Conservation (phyloP, 495 filamentous ascomycete species). For the Hyaloscypha hepaticicola region DNA sequence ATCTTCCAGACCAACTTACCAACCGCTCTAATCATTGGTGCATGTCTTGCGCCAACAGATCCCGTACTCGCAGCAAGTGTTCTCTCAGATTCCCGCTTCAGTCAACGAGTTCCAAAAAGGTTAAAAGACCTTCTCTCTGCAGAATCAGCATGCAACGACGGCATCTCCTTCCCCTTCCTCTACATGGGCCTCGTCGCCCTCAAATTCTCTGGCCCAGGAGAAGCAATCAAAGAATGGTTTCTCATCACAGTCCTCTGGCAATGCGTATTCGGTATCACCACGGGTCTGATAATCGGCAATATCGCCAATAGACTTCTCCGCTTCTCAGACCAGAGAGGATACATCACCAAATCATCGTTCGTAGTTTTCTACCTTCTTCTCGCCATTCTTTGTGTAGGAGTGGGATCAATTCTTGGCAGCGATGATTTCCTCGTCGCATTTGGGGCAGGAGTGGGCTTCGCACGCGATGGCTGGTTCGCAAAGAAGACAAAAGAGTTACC, state of each 20-base stretch:
- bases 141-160: slow-evolving; percentile 52
- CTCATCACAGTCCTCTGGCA: slow-evolving; percentile 51
- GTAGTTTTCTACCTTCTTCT: slow-evolving; percentile 52
- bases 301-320: slow-evolving; percentile 41
- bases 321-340: slow-evolving; percentile 35
- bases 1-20: slow-evolving; percentile 39
- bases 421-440: slow-evolving; percentile 55
- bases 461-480: slow-evolving; percentile 46
- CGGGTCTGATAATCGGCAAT: slow-evolving; percentile 43
- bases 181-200: slow-evolving; percentile 44
- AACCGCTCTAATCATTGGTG: slow-evolving; percentile 45
- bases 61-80: slow-evolving; percentile 49
- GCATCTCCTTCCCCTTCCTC: slow-evolving; percentile 48
- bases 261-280: slow-evolving; percentile 40
- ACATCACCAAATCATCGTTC: slow-evolving; percentile 43
- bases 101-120: slow-evolving; percentile 42
- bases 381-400: slow-evolving; percentile 45
- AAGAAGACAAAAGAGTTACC: slow-evolving; percentile 42
- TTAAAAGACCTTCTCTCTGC: slow-evolving; percentile 47
- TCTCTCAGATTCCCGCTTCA: slow-evolving; percentile 45
- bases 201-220: slow-evolving; percentile 30
- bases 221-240: slow-evolving; percentile 44
- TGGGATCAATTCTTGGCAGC: slow-evolving; percentile 44
- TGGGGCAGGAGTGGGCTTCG: slow-evolving; percentile 50
- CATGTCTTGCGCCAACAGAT: slow-evolving; percentile 52